Conservation (phyloP, 805 yeast genomes). For the Ogataea nitratoaversa region DNA sequence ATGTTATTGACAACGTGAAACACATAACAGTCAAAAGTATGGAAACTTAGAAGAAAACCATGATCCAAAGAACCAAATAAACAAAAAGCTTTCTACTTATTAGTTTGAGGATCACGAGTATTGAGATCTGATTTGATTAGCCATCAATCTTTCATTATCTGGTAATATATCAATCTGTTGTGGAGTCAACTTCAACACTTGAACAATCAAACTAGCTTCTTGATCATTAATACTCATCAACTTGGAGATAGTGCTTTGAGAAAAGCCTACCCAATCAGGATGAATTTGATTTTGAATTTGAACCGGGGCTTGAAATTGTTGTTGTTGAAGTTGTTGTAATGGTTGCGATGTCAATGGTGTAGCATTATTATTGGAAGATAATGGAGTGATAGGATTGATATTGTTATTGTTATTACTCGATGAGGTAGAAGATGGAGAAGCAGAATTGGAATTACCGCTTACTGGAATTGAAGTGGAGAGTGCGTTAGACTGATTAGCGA, state of each 20-base stretch:
- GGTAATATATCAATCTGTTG: slow-evolving; percentile 49
- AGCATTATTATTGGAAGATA: slow-evolving; percentile 14
- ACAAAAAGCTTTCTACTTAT: too few species aligned
- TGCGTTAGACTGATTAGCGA: not conserved
- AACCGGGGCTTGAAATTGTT: slow-evolving; percentile 8
- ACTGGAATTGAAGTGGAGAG: slow-evolving; percentile 5
- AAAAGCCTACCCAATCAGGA: slow-evolving; percentile 46
- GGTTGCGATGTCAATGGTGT: slow-evolving; percentile 12
- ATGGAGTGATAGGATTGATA: slow-evolving; percentile 11
- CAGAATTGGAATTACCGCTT: slow-evolving; percentile 3
- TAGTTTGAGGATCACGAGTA: slow-evolving; percentile 42
- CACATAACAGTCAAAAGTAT: not conserved
- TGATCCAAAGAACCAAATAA: not conserved
- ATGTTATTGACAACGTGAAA: too few species aligned
- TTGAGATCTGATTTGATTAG: slow-evolving; percentile 50
- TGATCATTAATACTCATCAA: slow-evolving; percentile 47
- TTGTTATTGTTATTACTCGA: slow-evolving; percentile 6
- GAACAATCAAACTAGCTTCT: slow-evolving; percentile 55
- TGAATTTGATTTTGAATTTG: slow-evolving; percentile 14
- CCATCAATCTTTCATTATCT: slow-evolving; percentile 51
- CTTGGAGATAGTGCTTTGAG: slow-evolving; percentile 46
- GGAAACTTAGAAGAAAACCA: not conserved
- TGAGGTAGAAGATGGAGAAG: slow-evolving; percentile 2
- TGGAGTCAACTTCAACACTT: slow-evolving; percentile 45
- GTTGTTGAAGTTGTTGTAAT: slow-evolving; percentile 7